Base-by-base conservation (phyloP, 164 flowering plant species). In the Vitis rupestris region DNA sequence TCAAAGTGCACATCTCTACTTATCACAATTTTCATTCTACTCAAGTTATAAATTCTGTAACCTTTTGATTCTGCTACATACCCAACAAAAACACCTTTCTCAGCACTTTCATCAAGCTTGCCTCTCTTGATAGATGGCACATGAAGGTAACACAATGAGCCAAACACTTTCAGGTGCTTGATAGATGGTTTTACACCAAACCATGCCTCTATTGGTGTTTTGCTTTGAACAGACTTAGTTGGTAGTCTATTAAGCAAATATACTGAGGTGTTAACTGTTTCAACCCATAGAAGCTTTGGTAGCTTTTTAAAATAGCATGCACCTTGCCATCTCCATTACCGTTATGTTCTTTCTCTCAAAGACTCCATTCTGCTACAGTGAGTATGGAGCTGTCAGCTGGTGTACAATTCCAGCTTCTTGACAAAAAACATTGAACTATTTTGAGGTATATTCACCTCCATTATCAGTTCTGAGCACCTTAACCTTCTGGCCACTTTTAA, bases 301-400 rank as follows among this genome's bases (percentile, higher is more conserved):
- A 52, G 11, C 0, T 19, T 47, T 57, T 14, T 67, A 55, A 8
- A n/a, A 3, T 11, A 68, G 11, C 64, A 59, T 59, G 15, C 44
- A 48, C 14, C 71, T 59, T 15, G 61, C 64, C 57, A 59, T 68
- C 23, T 68, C 56, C 27, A 68, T 50, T 4, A 68, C 56, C n/a
- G 63, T 59, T 19, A 0, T 59, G 13, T 59, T 68, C 15, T 50
- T 68, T 8, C 71, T 59, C n/a, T 68, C 49, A 23, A 1, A 47
- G 2, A 59, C 64, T 1, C 71, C 58, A 19, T 59, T 50, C 14
- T 68, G 47, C 29, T 68, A 1, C 0, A 13, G 64, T 16, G 56
- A 2, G 17, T 50, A 56, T 1, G 0, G 11, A n/a, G 59, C 49
- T 1, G 49, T 48, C 1, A 68, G 19, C 50, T 68, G 58, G 15